A percentile compares a stretch with the other conserved stretches of the same genome.
These are phyloP conservation scores for Bipolaris oryzae DNA, from an alignment of 2,329 filamentous ascomycete genomes.

Conservation along the genomic window DNA sequence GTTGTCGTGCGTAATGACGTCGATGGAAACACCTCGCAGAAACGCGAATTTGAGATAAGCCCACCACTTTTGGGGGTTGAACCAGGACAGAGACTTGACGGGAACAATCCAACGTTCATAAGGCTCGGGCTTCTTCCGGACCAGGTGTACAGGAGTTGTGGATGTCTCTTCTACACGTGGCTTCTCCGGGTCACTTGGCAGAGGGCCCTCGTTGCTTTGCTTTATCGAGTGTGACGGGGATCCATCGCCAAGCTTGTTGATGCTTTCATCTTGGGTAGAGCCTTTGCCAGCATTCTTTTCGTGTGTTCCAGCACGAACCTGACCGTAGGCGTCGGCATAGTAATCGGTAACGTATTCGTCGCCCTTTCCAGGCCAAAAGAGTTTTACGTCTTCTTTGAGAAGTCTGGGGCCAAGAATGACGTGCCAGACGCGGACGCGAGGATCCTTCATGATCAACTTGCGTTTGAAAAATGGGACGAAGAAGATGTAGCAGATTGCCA, in stretches of 20 bases:
- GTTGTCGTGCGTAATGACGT: conserved; percentile 51
- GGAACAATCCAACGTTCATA: conserved; percentile 46
- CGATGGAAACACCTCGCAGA: conserved; percentile 52
- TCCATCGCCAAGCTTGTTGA: conserved; percentile 10
- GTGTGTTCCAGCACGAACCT: conserved; percentile 26
- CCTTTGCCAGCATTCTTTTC: conserved; percentile 7
- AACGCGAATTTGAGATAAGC: conserved; percentile 54
- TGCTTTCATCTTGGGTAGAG: conserved; percentile 12
- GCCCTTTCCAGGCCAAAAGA: conserved; percentile 51
- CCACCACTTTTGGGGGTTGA: conserved; percentile 39
- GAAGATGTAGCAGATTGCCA: conserved; percentile 33
- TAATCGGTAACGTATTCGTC: conserved; percentile 50
- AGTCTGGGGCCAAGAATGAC: conserved; percentile 48
- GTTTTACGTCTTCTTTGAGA: conserved; percentile 46
- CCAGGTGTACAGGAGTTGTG: conserved; percentile 19
- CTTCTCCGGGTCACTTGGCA: conserved; percentile 14
- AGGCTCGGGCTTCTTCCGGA: conserved; percentile 38
- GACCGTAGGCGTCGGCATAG: conserved; percentile 44
- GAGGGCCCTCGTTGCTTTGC: background rate
- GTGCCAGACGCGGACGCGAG: conserved; percentile 34
- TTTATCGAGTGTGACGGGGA: conserved; percentile 5
- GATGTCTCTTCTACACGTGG: conserved; percentile 9
- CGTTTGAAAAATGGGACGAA: conserved; percentile 39
- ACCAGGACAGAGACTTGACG: conserved; percentile 38
- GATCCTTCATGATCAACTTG: conserved; percentile 34